These are phyloP conservation scores for Fraxinus baroniana DNA, from an alignment of 305 asterid genomes.

Conservation along the genomic window DNA sequence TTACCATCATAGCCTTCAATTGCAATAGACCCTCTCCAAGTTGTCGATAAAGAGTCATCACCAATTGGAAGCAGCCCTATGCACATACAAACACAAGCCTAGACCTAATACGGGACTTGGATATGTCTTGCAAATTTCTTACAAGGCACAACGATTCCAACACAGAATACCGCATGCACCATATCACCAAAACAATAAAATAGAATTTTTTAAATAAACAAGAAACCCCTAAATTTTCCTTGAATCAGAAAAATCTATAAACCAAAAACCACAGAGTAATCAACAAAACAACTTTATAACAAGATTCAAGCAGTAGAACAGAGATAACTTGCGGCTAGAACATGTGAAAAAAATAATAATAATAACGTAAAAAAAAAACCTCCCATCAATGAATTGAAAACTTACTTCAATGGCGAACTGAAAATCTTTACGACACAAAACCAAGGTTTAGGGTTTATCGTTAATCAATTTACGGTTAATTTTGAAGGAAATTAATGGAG, in stretches of 20 bases:
- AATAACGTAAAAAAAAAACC: not conserved
- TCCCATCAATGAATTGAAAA: not conserved
- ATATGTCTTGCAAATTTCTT: not conserved
- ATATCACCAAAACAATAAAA: not conserved
- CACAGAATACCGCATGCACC: not conserved
- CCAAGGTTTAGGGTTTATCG: conserved; percentile 39
- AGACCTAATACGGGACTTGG: not conserved
- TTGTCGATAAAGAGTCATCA: not conserved
- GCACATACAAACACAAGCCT: not conserved
- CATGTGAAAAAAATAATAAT: not conserved
- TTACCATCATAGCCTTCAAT: not conserved
- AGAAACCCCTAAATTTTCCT: not conserved
- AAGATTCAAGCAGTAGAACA: not conserved
- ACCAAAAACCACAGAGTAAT: not conserved
- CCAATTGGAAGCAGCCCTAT: not conserved
- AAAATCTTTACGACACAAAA: conserved; percentile 15
- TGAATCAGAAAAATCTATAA: not conserved
- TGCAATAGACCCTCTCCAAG: not conserved
- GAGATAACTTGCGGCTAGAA: not conserved
- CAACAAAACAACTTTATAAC: not conserved
- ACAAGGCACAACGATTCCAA: not conserved
- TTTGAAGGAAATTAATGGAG: conserved; percentile 14
- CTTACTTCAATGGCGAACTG: conserved; percentile 27
- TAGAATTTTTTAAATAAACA: not conserved
- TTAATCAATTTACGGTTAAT: not conserved